A percentile compares a stretch with the other conserved stretches of the same genome.
phyloP scores from a whole-genome alignment of 2,329 filamentous ascomycete species.

The Botryotinia globosa region DNA sequence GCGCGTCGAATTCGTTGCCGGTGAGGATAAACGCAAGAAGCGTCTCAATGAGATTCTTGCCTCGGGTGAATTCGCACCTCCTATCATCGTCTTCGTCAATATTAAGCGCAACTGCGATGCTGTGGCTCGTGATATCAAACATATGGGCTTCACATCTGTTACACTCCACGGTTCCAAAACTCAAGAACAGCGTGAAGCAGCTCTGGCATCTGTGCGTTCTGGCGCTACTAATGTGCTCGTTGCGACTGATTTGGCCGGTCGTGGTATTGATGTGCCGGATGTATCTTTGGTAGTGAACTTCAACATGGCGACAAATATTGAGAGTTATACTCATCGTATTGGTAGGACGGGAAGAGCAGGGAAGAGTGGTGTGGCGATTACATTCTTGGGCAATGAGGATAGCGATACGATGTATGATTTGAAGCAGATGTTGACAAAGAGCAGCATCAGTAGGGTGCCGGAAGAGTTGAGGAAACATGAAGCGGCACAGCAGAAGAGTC shows the following conservation, averaged over 20 bases:
- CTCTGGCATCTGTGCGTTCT: slow-evolving; percentile 77
- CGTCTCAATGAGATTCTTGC: slow-evolving; percentile 86
- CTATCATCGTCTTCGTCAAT: slow-evolving; percentile 99
- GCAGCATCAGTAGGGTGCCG: slow-evolving; percentile 79
- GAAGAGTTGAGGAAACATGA: slow-evolving; percentile 89
- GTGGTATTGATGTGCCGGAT: slow-evolving; percentile 96
- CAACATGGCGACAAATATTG: slow-evolving; percentile 94
- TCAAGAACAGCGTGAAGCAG: slow-evolving; percentile 95
- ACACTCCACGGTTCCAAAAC: slow-evolving; percentile 95
- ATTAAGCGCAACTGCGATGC: slow-evolving; percentile 99
- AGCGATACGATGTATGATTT: slow-evolving; percentile 88
- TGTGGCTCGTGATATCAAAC: slow-evolving; percentile 88
- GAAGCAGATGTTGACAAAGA: slow-evolving; percentile 93
- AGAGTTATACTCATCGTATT: slow-evolving; percentile 94
- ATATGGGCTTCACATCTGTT: slow-evolving; percentile 85
- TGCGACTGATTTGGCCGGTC: slow-evolving; percentile 89
- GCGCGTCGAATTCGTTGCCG: slow-evolving; percentile 83
- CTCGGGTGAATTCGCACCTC: slow-evolving; percentile 75
- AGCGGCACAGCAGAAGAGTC: slow-evolving; percentile 80
- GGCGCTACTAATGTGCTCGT: slow-evolving; percentile 85
- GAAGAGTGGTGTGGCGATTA: slow-evolving; percentile 94
- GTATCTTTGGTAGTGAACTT: slow-evolving; percentile 96
- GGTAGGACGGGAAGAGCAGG: slow-evolving; percentile 96
- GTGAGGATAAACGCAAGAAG: slow-evolving; percentile 96
- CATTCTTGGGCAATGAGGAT: slow-evolving; percentile 90